Evolutionary conservation across 768 basidiomycete genomes (phyloP), one percentile per base, ranked within the genome.

Genomic region (Exsudoporus frostii): DNA sequence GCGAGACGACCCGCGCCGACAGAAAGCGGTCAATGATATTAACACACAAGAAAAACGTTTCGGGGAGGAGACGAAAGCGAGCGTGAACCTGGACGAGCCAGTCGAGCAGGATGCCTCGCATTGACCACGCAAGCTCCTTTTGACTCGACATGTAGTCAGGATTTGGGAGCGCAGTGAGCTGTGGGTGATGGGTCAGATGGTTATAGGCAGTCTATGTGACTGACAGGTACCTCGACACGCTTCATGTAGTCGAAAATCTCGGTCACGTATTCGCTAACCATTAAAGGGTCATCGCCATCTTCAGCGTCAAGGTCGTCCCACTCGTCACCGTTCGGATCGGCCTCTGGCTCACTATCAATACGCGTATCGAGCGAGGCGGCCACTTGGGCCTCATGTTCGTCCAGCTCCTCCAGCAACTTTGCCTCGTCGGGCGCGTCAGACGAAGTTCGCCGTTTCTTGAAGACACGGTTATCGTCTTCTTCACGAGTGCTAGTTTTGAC

Each of bases 281-380:
- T 98, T 55, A 92, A 77, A 14, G 96, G 97, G 65, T 99, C 96
- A 45, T 94, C 92, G 48, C 76, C 83, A 67, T 98, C 95, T 20
- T 95, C 93, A 1, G 83, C 84, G 58, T 98, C 94, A 15, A 98
- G 79, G 64, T 98, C 96, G 29, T 89, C 89, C 95, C 93, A 98
- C 65, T 79, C 74, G 64, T 74, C 59, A 56, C 76, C 77, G 51
- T 87, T 76, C 4, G 84, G 85, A 58, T 87, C 85, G 5, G 81
- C 85, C 65, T 89, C 89, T 4, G 63, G 67, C 55, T 84, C 81
- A 13, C 73, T 74, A 30, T 83, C 73, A 29, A 68, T 58, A 14
- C 61, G 57, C 13, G 67, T 72, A 30, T 80, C 71, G 8, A 80
- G 75, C 14, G 74, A 73, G 4, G 69, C 71, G n/a, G 74, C 79